Evolutionary conservation across 108 stramenopile species (phyloP).

Genomic region (Pseudonitzschia multiseries): DNA sequence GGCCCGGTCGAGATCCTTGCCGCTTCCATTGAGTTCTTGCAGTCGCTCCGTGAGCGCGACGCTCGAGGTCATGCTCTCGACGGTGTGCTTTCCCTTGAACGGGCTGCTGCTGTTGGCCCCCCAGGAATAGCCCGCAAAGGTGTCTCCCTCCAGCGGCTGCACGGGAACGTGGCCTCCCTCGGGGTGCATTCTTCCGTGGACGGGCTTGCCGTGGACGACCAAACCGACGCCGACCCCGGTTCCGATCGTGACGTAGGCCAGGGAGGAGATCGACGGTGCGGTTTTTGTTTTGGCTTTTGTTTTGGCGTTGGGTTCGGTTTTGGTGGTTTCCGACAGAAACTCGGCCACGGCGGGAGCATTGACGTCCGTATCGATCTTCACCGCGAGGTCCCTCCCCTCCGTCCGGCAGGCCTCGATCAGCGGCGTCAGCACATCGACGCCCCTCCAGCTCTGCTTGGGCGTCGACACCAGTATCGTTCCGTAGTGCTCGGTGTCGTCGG

Average conservation of each 20-base stretch:
- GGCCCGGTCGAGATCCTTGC: constrained; percentile 24
- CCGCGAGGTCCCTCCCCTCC: constrained; percentile 13
- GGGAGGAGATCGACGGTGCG: constrained; percentile 46
- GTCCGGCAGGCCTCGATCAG: constrained; percentile 51
- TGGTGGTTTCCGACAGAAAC: constrained; percentile 35
- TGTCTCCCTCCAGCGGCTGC: constrained; percentile 68
- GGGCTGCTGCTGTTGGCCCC: constrained; percentile 57
- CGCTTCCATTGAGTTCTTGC: constrained; percentile 13
- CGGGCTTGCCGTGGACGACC: constrained; percentile 76
- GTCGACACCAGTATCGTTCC: constrained; percentile 86
- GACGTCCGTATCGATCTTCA: constrained; percentile 94
- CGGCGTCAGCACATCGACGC: constrained; percentile 73
- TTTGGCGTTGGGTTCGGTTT: constrained; percentile 8
- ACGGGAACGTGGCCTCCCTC: constrained; percentile 85
- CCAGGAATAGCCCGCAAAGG: constrained; percentile 84
- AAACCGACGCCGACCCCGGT: constrained; percentile 97
- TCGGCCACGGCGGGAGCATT: constrained; percentile 97
- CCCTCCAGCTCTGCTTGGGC: constrained; percentile 88
- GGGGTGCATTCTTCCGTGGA: constrained; percentile 95
- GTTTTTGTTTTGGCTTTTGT: background rate
- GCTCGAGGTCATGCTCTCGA: constrained; percentile 69
- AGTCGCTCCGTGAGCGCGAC: constrained; percentile 80
- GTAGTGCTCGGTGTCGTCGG: constrained; percentile 47
- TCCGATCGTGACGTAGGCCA: constrained; percentile 91
- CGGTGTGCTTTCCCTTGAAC: constrained; percentile 61